Conservation (phyloP, 1,284 basidiomycete genomes). For the Stereum hirsutum region DNA sequence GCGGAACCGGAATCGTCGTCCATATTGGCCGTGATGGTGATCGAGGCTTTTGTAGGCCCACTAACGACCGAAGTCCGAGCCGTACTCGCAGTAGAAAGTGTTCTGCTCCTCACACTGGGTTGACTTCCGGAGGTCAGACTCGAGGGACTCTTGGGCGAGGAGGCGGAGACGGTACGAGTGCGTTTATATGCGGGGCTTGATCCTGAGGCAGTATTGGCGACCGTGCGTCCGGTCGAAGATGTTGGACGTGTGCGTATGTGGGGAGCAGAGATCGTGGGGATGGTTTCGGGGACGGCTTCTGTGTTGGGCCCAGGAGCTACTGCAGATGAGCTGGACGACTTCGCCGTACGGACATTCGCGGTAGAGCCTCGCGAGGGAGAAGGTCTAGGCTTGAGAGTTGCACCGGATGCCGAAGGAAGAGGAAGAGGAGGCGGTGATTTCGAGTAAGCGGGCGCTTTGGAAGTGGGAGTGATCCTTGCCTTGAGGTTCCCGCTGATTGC, state of each 20-base stretch:
- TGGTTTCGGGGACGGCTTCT: conserved; percentile 3
- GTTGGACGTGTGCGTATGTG: conserved; percentile 11
- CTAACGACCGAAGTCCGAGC: background rate
- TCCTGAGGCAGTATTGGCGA: conserved; percentile 3
- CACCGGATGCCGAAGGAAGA: no score
- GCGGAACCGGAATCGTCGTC: conserved; percentile 2
- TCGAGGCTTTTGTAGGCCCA: no score
- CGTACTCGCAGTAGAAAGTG: background rate
- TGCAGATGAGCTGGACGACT: no score
- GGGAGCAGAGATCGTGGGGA: conserved; percentile 9
- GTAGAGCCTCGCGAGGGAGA: conserved; percentile 4
- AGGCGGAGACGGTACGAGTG: conserved; percentile 6
- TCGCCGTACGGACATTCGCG: no score
- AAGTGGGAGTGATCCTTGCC: background rate
- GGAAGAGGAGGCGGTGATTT: no score
- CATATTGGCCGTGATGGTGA: conserved; percentile 6
- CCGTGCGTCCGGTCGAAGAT: conserved; percentile 12
- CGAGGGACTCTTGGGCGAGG: conserved; percentile 9
- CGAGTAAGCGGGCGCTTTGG: no score
- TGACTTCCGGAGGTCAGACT: conserved; percentile 5
- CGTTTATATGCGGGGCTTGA: background rate
- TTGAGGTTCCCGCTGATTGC: background rate
- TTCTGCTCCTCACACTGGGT: conserved; percentile 1
- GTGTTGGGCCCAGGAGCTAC: no score
- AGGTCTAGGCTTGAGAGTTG: no score